Base-by-base conservation (phyloP, 768 basidiomycete species). In the Sporobolomyces roseus region DNA sequence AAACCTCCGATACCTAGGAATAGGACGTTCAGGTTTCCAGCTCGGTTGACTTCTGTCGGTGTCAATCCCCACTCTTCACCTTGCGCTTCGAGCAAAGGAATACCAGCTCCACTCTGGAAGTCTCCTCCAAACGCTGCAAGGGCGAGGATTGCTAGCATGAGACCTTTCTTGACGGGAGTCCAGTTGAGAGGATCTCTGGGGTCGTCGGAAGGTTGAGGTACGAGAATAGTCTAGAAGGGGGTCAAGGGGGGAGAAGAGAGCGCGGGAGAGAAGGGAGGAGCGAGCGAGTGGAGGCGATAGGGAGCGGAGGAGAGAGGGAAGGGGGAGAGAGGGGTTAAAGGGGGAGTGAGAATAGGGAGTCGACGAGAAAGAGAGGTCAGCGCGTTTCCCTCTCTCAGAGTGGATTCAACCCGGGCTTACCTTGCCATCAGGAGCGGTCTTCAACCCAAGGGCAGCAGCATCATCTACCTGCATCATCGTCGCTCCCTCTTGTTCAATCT, bases 281-380 rank as follows among this genome's bases (percentile, higher is more conserved):
- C n/a, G n/a, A n/a, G n/a, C n/a, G n/a, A n/a, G n/a, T n/a, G n/a
- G n/a, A n/a, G n/a, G n/a, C n/a, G n/a, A n/a, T n/a, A n/a, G n/a
- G n/a, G n/a, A n/a, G n/a, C n/a, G n/a, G n/a, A n/a, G n/a, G n/a
- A n/a, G n/a, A n/a, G n/a, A n/a, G n/a, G n/a, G n/a, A n/a, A n/a
- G n/a, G n/a, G n/a, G n/a, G n/a, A n/a, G n/a, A n/a, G n/a, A n/a
- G 10, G 76, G 75, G 58, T 77, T 75, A 50, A 75, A 72, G 6
- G 67, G 67, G 7, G 76, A 75, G 35, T 83, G 82, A 35, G 82
- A 81, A 52, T 80, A 76, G 54, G 82, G 79, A 19, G 81, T 79
- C 19, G 82, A 74, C 66, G 75, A 70, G 2, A 12, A 41, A 23
- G 12, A 19, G 17, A n/a, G 16, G 35, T 19, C 21, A 36, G 35